Evolutionary conservation across 768 basidiomycete species (phyloP).

Genomic region (Dioszegia hungarica): DNA sequence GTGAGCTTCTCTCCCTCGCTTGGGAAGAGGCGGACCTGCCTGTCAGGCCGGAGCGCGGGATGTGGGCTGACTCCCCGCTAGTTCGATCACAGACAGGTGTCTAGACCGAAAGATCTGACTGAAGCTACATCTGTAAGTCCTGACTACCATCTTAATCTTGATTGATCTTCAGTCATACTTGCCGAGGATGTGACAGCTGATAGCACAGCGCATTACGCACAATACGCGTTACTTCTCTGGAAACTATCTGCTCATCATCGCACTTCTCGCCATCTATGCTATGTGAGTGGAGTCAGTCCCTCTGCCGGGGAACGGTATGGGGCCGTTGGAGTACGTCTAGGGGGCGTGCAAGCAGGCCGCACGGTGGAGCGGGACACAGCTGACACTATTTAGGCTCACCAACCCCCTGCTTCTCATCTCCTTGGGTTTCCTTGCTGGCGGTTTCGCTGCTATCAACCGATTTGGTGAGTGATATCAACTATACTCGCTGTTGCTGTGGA

Average conservation of each 20-base stretch:
- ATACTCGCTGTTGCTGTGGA: background rate
- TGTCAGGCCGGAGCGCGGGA: background rate
- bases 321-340: too few relatives aligned
- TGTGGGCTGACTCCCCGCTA: slow-evolving; percentile 10
- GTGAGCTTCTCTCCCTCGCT: slow-evolving; percentile 23
- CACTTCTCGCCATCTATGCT: slow-evolving; percentile 78
- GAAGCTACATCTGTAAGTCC: slow-evolving; percentile 46
- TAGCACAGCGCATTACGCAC: slow-evolving; percentile 77
- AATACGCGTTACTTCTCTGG: slow-evolving; percentile 66
- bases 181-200: background rate
- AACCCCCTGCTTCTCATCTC: slow-evolving; percentile 76
- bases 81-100: slow-evolving; percentile 49
- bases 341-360: too few relatives aligned
- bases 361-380: too few relatives aligned
- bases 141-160: background rate
- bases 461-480: slow-evolving; percentile 65
- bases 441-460: slow-evolving; percentile 81
- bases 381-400: slow-evolving; percentile 54
- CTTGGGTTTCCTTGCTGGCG: slow-evolving; percentile 83
- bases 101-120: slow-evolving; percentile 47
- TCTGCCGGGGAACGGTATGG: too few relatives aligned
- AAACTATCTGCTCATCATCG: slow-evolving; percentile 85
- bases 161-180: background rate
- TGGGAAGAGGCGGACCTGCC: background rate
- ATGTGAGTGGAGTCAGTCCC: slow-evolving; percentile 55